Conservation (phyloP, 441 rosid genomes). For the Mallotus japonicus region DNA sequence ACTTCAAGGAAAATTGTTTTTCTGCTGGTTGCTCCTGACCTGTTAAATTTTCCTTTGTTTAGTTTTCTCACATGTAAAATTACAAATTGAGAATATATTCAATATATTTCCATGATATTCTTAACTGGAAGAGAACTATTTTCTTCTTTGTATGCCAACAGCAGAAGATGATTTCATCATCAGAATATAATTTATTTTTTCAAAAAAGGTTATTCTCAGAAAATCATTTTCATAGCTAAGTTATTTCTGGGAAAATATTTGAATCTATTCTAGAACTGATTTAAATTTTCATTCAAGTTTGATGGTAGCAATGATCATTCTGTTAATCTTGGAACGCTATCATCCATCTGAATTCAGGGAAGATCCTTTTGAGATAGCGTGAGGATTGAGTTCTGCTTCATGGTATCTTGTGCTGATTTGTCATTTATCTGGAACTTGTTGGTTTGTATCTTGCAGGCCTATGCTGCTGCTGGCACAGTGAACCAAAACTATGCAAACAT, state of each 20-base stretch:
- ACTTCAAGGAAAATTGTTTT: background rate
- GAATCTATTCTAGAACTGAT: background rate
- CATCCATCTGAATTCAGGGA: background rate
- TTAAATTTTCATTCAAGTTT: background rate
- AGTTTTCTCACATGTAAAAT: background rate
- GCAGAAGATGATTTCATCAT: background rate
- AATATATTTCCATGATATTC: background rate
- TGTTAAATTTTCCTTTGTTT: background rate
- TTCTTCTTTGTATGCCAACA: background rate
- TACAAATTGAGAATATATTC: background rate
- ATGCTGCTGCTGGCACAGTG: slow-evolving; percentile 91
- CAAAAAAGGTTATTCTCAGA: background rate
- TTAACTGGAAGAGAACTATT: background rate
- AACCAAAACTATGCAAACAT: slow-evolving; percentile 93
- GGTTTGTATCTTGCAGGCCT: slow-evolving; percentile 52
- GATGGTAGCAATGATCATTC: background rate
- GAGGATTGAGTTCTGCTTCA: slow-evolving; percentile 15
- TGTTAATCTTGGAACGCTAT: background rate
- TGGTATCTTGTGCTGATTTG: background rate
- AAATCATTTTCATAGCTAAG: background rate
- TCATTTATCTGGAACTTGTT: slow-evolving; percentile 11
- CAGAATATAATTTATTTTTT: too few species aligned
- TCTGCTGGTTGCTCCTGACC: background rate
- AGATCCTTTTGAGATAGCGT: background rate
- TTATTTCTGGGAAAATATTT: background rate